These are phyloP conservation scores for Sugiyamaella castrensis DNA, from an alignment of 1,139 yeast species.

Conservation along the genomic window DNA sequence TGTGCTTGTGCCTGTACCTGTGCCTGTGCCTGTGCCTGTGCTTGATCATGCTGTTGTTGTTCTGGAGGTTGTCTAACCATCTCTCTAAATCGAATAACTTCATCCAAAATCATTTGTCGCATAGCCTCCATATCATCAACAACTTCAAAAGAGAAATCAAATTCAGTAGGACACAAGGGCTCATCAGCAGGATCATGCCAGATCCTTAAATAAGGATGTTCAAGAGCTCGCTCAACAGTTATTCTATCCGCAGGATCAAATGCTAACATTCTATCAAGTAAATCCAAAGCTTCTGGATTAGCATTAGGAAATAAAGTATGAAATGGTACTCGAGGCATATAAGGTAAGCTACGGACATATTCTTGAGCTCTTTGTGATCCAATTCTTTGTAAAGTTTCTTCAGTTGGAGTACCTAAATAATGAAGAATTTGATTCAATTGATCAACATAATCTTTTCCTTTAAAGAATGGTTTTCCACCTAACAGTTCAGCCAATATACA, in stretches of 20 bases:
- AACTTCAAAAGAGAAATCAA: constrained; percentile 87
- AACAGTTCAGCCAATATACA: constrained; percentile 91
- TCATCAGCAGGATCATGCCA: constrained; percentile 99
- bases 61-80: constrained; percentile 63
- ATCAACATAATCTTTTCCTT: constrained; percentile 94
- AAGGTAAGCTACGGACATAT: constrained; percentile 82
- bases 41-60: constrained; percentile 24
- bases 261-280: constrained; percentile 76
- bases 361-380: constrained; percentile 91
- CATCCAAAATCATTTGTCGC: constrained; percentile 75
- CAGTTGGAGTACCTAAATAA: constrained; percentile 87
- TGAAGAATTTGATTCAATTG: constrained; percentile 85
- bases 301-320: constrained; percentile 73
- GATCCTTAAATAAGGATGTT: constrained; percentile 82
- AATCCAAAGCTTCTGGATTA: constrained; percentile 80
- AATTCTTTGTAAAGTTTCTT: constrained; percentile 74
- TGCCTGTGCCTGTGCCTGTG: constrained; percentile 24
- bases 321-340: constrained; percentile 79
- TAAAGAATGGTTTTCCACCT: constrained; percentile 88
- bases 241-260: constrained; percentile 86
- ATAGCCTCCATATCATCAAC: constrained; percentile 76
- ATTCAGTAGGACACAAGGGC: constrained; percentile 76
- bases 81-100: constrained; percentile 74
- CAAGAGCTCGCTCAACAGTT: constrained; percentile 82
- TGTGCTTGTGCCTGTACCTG: no score